A percentile compares a stretch with the other conserved stretches of the same genome.
phyloP scores from a whole-genome alignment of 169 alveolate genomes.

The Plasmodium knowlesi region DNA sequence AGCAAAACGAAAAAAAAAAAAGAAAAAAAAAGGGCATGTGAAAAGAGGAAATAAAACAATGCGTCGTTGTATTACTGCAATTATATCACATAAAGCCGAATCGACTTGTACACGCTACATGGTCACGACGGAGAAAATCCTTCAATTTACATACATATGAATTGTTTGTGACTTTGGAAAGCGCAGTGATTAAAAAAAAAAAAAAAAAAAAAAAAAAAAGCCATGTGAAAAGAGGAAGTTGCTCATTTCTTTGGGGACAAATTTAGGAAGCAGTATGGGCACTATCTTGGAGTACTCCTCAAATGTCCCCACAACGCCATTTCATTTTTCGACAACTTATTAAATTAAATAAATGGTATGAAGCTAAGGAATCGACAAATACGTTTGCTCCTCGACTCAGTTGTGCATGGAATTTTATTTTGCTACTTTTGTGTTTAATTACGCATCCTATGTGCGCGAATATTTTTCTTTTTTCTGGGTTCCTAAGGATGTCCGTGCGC shows the following conservation, averaged over 20 bases:
- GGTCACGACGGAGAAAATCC: neutral
- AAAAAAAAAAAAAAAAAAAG: too few relatives aligned
- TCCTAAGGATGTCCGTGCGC: neutral
- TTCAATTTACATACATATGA: neutral
- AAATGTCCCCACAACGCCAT: neutral
- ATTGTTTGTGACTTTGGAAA: neutral
- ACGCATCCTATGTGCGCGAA: neutral
- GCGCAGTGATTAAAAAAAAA: neutral
- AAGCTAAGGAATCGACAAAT: neutral
- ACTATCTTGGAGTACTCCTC: neutral
- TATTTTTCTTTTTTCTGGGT: neutral
- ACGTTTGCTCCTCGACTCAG: neutral
- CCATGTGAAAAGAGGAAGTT: neutral
- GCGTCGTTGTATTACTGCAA: neutral
- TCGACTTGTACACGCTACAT: neutral
- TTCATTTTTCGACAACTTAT: neutral
- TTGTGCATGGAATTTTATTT: neutral
- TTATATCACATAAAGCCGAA: neutral
- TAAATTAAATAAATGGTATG: neutral
- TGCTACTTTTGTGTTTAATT: neutral
- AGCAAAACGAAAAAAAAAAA: neutral
- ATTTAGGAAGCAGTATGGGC: neutral
- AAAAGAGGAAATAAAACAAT: neutral
- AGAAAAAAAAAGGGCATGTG: neutral
- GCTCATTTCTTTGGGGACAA: neutral